Conservation (phyloP, 1,284 basidiomycete genomes). For the Agroathelia rolfsii region DNA sequence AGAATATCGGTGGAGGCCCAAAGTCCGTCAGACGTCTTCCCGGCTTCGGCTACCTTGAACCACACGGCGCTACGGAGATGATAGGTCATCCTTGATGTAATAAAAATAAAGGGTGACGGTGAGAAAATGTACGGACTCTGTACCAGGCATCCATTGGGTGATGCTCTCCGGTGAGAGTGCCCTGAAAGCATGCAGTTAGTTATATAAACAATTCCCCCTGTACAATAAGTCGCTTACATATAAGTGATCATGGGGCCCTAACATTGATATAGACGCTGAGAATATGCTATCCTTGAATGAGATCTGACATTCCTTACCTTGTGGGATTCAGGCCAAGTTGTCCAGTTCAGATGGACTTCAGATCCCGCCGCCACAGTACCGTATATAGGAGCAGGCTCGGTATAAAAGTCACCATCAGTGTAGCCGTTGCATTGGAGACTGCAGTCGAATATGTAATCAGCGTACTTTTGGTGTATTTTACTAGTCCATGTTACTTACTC, state of each 20-base stretch:
- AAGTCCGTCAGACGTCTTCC: constrained; percentile 20
- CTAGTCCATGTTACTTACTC: constrained; percentile 14
- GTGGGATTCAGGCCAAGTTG: constrained; percentile 37
- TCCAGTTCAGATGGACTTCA: constrained; percentile 35
- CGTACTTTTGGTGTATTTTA: not conserved
- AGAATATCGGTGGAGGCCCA: constrained; percentile 25
- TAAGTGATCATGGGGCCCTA: constrained; percentile 39
- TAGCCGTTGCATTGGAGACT: constrained; percentile 36
- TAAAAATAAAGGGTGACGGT: constrained; percentile 35
- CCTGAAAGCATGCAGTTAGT: no score
- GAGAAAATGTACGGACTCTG: constrained; percentile 12
- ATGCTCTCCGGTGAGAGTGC: constrained; percentile 15
- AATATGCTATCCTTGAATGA: not conserved
- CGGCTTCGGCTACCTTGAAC: constrained; percentile 25
- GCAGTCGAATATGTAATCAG: constrained; percentile 7
- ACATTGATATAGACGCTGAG: not conserved
- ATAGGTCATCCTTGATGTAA: constrained; percentile 32
- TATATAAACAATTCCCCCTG: constrained; percentile 13
- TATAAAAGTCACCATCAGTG: constrained; percentile 25
- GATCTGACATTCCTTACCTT: constrained; percentile 13
- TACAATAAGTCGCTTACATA: constrained; percentile 15
- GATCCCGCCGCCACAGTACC: constrained; percentile 36
- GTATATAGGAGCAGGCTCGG: constrained; percentile 32
- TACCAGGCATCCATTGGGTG: constrained; percentile 15
- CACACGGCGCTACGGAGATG: constrained; percentile 20